phyloP scores from a whole-genome alignment of 2,329 filamentous ascomycete species.

The Nothopassalora personata region DNA sequence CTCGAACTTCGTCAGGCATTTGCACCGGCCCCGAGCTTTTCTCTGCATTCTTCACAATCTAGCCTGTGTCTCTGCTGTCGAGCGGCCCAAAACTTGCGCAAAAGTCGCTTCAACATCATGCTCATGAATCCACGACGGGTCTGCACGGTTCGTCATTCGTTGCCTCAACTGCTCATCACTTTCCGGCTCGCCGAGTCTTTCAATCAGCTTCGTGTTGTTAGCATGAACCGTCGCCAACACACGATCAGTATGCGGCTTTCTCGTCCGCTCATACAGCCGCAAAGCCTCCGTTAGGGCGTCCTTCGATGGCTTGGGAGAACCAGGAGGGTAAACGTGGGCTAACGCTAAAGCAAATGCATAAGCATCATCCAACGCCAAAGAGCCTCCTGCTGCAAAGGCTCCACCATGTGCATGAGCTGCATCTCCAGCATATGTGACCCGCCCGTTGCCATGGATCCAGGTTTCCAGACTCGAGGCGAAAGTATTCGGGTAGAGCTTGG shows the following conservation, averaged over 20 bases:
- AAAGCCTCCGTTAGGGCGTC: conserved; percentile 18
- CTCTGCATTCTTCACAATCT: background rate
- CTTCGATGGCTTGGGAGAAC: conserved; percentile 3
- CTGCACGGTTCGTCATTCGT: conserved; percentile 20
- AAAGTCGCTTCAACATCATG: conserved; percentile 24
- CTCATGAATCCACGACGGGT: conserved; percentile 28
- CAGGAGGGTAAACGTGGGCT: conserved; percentile 3
- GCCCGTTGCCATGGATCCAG: conserved; percentile 28
- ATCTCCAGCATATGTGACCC: conserved; percentile 35
- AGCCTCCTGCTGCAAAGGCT: conserved; percentile 37
- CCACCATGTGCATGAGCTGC: conserved; percentile 39
- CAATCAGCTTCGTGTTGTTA: conserved; percentile 20
- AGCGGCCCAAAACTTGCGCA: background rate
- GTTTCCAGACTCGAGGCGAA: conserved; percentile 28
- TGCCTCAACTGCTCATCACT: conserved; percentile 23
- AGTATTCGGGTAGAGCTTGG: conserved; percentile 35
- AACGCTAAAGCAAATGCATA: conserved; percentile 22
- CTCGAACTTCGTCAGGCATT: background rate
- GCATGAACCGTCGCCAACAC: conserved; percentile 25
- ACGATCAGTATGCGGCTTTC: conserved; percentile 34
- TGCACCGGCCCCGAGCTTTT: background rate
- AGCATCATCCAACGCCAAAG: conserved; percentile 38
- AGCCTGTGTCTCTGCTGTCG: background rate
- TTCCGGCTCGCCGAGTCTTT: conserved; percentile 18
- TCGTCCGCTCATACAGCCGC: conserved; percentile 32